A percentile compares a stretch with the other conserved stretches of the same genome.
phyloP scores from a whole-genome alignment of 805 yeast genomes.

The Metschnikowia hibisci region DNA sequence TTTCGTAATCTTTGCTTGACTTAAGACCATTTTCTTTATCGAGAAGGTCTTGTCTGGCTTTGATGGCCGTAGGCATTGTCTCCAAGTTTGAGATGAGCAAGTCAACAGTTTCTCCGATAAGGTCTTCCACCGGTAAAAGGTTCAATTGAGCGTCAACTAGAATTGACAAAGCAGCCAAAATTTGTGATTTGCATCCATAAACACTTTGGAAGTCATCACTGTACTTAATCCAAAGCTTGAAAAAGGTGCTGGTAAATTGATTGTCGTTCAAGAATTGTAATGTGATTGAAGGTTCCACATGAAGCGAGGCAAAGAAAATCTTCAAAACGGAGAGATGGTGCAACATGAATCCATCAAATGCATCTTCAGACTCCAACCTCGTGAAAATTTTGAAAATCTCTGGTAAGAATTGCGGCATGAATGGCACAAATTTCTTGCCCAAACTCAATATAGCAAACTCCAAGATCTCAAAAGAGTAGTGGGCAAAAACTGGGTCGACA shows the following conservation, averaged over 20 bases:
- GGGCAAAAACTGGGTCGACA: conserved; percentile 40
- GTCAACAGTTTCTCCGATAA: conserved; percentile 35
- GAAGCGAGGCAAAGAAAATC: conserved; percentile 38
- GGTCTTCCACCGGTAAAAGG: conserved; percentile 29
- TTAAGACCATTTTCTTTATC: conserved; percentile 36
- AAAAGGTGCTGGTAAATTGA: conserved; percentile 34
- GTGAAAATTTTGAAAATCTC: conserved; percentile 37
- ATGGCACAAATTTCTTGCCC: conserved; percentile 28
- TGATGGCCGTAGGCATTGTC: conserved; percentile 47
- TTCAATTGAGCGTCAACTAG: conserved; percentile 29
- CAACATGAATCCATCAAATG: conserved; percentile 44
- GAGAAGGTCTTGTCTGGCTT: conserved; percentile 42
- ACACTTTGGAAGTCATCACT: conserved; percentile 48
- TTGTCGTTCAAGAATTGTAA: conserved; percentile 36
- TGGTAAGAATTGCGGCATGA: conserved; percentile 28
- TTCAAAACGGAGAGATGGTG: conserved; percentile 40
- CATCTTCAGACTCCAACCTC: conserved; percentile 32
- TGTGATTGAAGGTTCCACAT: conserved; percentile 37
- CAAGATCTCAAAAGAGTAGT: conserved; percentile 35
- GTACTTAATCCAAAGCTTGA: conserved; percentile 47
- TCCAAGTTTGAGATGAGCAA: conserved; percentile 41
- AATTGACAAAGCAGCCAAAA: conserved; percentile 42
- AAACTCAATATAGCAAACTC: conserved; percentile 33
- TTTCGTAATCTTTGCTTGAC: conserved; percentile 21
- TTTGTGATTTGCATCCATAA: conserved; percentile 52